phyloP scores from a whole-genome alignment of 306 rosid genomes.

The Casuarina equisetifolia region DNA sequence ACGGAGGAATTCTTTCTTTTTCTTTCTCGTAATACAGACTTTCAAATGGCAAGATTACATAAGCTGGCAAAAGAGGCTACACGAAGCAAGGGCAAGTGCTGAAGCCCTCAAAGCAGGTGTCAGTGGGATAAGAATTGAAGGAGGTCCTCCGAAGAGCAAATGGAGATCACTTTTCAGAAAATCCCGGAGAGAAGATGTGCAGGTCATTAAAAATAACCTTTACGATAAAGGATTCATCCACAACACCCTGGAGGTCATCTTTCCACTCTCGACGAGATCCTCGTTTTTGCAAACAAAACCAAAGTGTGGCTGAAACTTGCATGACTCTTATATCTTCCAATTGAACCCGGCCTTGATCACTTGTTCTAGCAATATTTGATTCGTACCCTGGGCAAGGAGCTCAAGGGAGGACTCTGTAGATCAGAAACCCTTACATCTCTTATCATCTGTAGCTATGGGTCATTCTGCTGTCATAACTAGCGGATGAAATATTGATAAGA shows the following conservation, averaged over 20 bases:
- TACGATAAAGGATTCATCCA: constrained; percentile 66
- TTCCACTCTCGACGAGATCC: constrained; percentile 60
- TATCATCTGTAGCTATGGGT: background rate
- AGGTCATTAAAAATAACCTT: constrained; percentile 59
- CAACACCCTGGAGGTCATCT: constrained; percentile 64
- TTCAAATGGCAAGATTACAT: constrained; percentile 89
- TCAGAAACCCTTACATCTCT: background rate
- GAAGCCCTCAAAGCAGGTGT: constrained; percentile 63
- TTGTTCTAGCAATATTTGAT: background rate
- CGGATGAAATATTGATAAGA: background rate
- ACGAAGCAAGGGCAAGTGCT: constrained; percentile 70
- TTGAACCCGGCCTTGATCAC: background rate
- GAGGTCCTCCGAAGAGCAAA: constrained; percentile 55
- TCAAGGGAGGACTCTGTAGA: background rate
- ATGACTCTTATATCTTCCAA: background rate
- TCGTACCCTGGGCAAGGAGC: background rate
- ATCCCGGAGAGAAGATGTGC: constrained; percentile 60
- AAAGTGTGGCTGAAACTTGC: constrained; percentile 52
- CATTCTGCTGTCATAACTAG: background rate
- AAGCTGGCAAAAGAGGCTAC: constrained; percentile 68
- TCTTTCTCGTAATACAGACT: constrained; percentile 53
- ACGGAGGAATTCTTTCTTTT: constrained; percentile 13
- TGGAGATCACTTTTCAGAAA: constrained; percentile 66
- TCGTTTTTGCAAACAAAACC: constrained; percentile 45
- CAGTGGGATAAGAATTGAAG: constrained; percentile 49